Percentiles rank a stretch among this genome's conserved stretches.
phyloP scores from a whole-genome alignment of 2,329 filamentous ascomycete species.

The Celoporthe dispersa region DNA sequence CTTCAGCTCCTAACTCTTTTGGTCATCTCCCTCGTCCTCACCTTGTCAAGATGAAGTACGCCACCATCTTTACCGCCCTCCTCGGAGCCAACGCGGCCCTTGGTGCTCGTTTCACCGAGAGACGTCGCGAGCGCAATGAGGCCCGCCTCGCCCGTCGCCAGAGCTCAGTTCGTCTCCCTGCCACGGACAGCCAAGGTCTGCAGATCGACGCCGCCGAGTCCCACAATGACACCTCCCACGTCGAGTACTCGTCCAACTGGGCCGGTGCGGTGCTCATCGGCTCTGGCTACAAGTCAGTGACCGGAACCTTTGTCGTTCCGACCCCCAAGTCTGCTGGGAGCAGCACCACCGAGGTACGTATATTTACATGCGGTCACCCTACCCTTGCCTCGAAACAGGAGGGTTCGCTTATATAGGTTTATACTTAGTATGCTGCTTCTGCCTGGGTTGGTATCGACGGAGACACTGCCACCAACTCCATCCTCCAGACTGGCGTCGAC shows the following conservation, averaged over 20 bases:
- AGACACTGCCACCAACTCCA: constrained; percentile 56
- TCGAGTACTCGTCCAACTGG: constrained; percentile 51
- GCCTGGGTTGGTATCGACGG: constrained; percentile 67
- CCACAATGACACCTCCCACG: constrained; percentile 24
- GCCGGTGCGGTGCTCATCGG: constrained; percentile 59
- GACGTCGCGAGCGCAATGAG: constrained; percentile 26
- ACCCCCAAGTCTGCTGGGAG: constrained; percentile 47
- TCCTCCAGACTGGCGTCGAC: constrained; percentile 62
- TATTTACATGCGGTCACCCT: neutral
- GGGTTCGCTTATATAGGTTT: neutral
- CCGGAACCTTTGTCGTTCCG: constrained; percentile 58
- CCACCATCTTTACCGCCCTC: constrained; percentile 12
- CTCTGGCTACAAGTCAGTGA: constrained; percentile 55
- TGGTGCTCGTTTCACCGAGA: constrained; percentile 25
- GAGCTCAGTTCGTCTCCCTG: constrained; percentile 21
- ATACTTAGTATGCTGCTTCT: constrained; percentile 47
- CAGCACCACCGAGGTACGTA: constrained; percentile 34
- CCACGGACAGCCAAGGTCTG: constrained; percentile 19
- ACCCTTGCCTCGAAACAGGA: neutral
- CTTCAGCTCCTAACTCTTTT: neutral
- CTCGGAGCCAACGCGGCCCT: constrained; percentile 21
- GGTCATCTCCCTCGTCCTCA: neutral
- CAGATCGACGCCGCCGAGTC: constrained; percentile 10
- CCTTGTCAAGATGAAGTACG: constrained; percentile 25
- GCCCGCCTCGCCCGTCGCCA: constrained; percentile 15